Base-by-base conservation (phyloP, 2,329 filamentous ascomycete genomes). In the Penicillium nordicum region DNA sequence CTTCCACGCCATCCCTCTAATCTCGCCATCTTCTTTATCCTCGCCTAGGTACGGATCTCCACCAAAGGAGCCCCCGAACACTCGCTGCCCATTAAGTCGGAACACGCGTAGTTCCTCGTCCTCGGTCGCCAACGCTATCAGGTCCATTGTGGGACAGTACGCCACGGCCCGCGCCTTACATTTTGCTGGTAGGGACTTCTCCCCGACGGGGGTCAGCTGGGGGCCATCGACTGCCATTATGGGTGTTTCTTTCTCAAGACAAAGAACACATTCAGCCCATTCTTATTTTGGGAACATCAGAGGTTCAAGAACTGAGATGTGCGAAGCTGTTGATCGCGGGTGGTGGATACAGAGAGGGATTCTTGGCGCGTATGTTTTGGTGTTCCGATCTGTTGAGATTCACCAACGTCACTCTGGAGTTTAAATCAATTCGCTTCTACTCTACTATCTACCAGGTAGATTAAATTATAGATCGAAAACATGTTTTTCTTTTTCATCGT, bases 91-190 rank as follows among this genome's bases (percentile, higher is more conserved):
- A 58, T 88, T 90, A 16, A 92, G 82, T 47, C 93, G 84, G 74
- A 88, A 92, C 42, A 96, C 85, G 63, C 88, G 82, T 18, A 97
- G 78, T 48, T 86, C 85, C 47, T 85, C 85, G 58, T 86, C 83
- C 16, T 82, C 80, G n/a, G 82, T 84, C 14, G 88, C 87, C 12
- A 90, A 78, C 12, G 89, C 88, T 12, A 92, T 80, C 44, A 97
- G 80, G 74, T 97, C 90, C 78, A 96, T 89, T 9, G 87, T 88
- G 16, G 92, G 90, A 73, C 91, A 96, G 73, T 89, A 90, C 27
- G 86, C 82, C 34, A 93, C 79, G 49, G 88, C 67, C 57, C 65
- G 68, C 49, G 71, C 59, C 63, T 78, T 78, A 64, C 74, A 76
- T 73, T 73, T 76, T 65, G 70, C 66, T 32, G 72, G 66, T 38